These are phyloP conservation scores for Agapanthus africanus DNA, from an alignment of 106 monocot species.

Conservation along the genomic window DNA sequence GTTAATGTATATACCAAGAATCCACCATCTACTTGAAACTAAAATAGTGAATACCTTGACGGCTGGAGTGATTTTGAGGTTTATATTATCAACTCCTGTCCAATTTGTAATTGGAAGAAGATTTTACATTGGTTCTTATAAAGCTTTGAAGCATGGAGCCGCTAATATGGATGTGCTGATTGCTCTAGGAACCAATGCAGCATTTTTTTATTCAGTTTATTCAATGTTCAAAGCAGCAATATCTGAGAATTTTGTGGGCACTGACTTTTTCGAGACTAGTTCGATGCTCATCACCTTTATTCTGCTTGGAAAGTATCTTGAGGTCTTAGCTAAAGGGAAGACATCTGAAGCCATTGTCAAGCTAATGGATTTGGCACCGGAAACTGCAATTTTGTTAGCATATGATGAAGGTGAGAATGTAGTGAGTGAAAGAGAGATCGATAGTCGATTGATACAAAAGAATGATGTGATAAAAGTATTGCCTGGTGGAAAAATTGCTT, in stretches of 20 bases:
- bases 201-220: conserved; percentile 27
- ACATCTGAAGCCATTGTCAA: conserved; percentile 28
- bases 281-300: conserved; percentile 27
- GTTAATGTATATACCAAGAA: conserved; percentile 19
- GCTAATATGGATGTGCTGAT: conserved; percentile 32
- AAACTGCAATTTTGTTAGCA: conserved; percentile 15
- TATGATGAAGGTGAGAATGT: conserved; percentile 11
- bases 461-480: conserved; percentile 28
- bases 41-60: conserved; percentile 15
- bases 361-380: conserved; percentile 17
- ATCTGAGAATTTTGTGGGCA: conserved; percentile 5
- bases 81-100: conserved; percentile 18
- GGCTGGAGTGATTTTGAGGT: conserved; percentile 14
- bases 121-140: conserved; percentile 23
- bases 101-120: conserved; percentile 21
- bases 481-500: conserved; percentile 24
- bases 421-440: conserved; percentile 15
- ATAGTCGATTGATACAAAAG: conserved; percentile 21
- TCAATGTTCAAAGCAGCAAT: conserved; percentile 6
- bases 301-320: conserved; percentile 27
- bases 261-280: conserved; percentile 28
- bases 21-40: conserved; percentile 40
- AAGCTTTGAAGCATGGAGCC: conserved; percentile 20
- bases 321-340: conserved; percentile 29
- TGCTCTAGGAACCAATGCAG: conserved; percentile 21